phyloP scores from a whole-genome alignment of 2,329 filamentous ascomycete genomes.

The Alternaria angustiovoidea region DNA sequence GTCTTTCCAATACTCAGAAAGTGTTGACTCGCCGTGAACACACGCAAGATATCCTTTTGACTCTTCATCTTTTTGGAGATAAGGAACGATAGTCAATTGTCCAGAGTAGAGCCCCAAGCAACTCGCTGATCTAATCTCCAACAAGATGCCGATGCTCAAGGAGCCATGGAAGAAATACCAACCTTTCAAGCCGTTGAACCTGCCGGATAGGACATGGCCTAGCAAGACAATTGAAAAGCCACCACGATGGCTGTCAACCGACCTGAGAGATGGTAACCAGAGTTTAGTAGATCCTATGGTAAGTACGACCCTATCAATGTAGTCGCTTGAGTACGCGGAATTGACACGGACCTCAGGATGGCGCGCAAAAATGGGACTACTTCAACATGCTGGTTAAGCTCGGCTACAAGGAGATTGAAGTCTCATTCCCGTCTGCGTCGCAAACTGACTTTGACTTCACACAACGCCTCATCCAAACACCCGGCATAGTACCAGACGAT shows the following conservation, averaged over 20 bases:
- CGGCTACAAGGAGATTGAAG: conserved; percentile 97
- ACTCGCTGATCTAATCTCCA: not conserved
- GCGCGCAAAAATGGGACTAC: conserved; percentile 93
- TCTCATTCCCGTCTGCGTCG: conserved; percentile 93
- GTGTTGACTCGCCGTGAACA: not conserved
- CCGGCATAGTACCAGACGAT: conserved; percentile 83
- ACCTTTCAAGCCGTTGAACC: conserved; percentile 70
- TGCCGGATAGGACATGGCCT: conserved; percentile 83
- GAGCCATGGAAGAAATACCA: conserved; percentile 81
- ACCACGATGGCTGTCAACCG: conserved; percentile 89
- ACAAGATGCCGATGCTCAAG: conserved; percentile 65
- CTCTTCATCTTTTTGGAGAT: not conserved
- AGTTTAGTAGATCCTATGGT: conserved; percentile 93
- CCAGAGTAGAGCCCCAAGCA: not conserved
- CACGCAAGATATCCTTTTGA: not conserved
- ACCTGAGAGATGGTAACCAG: conserved; percentile 93
- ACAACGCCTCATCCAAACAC: conserved; percentile 82
- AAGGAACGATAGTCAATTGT: not conserved
- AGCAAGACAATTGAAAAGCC: conserved; percentile 82
- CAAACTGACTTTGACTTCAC: conserved; percentile 98
- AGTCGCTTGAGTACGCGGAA: not conserved
- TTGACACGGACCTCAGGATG: conserved; percentile 66
- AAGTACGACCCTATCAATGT: conserved; percentile 38
- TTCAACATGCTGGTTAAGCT: conserved; percentile 93
- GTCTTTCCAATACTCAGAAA: not conserved